These are phyloP conservation scores for Candida pseudoviswanathii DNA, from an alignment of 1,139 yeast species.

Conservation along the genomic window DNA sequence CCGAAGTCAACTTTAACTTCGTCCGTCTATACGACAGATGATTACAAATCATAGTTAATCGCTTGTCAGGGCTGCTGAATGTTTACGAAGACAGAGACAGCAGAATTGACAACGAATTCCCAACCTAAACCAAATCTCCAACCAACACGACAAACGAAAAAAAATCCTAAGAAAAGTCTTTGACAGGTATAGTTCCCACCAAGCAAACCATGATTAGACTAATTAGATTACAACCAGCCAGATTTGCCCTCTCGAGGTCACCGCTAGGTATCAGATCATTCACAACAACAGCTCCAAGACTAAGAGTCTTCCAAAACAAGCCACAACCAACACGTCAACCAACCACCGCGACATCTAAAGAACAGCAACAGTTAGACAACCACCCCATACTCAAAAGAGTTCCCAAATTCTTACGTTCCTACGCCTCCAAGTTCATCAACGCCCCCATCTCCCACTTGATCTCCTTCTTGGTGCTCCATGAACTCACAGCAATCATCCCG, in stretches of 20 bases:
- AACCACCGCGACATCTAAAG: background rate
- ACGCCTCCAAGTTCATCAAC: constrained; percentile 48
- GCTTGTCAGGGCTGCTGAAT: no score
- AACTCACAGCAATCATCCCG: constrained; percentile 81
- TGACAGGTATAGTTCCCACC: background rate
- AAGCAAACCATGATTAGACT: background rate
- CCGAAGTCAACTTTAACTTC: no score
- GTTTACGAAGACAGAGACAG: no score
- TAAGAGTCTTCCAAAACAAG: background rate
- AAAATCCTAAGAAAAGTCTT: no score
- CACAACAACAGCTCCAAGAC: background rate
- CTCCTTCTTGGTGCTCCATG: constrained; percentile 80
- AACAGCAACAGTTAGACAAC: constrained; percentile 7
- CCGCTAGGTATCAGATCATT: background rate
- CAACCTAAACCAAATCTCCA: no score
- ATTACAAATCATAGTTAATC: no score
- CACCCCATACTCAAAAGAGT: constrained; percentile 42
- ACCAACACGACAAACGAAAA: no score
- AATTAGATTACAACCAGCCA: background rate
- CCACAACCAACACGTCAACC: constrained; percentile 1
- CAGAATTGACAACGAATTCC: no score
- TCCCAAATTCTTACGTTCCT: constrained; percentile 54
- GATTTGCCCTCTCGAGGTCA: background rate
- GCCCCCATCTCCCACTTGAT: constrained; percentile 75
- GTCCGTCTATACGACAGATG: no score